A percentile compares a stretch with the other conserved stretches of the same genome.
Conservation (phyloP, 768 basidiomycete species). For the Tephrocybe rancida region DNA sequence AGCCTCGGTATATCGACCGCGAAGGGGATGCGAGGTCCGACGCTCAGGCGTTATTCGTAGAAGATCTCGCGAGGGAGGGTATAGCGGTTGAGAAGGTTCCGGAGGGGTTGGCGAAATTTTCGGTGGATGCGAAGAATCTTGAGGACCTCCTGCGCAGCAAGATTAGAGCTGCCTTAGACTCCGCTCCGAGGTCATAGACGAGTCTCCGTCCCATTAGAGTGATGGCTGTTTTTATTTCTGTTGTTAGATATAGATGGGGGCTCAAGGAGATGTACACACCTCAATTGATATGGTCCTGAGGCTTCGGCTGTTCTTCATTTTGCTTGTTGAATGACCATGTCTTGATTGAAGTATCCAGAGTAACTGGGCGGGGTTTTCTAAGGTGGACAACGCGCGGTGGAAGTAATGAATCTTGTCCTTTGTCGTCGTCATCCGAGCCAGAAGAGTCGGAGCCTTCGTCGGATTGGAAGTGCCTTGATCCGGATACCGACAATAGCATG, state of each 20-base stretch:
- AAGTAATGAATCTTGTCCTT: not conserved
- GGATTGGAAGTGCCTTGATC: conserved; percentile 70
- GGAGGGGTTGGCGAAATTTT: conserved; percentile 36
- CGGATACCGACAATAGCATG: conserved; percentile 65
- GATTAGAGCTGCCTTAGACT: conserved; percentile 4
- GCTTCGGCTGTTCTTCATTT: not conserved
- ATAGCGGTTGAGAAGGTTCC: conserved; percentile 36
- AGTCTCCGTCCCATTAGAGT: not conserved
- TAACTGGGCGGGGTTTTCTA: conserved; percentile 24
- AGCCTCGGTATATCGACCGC: conserved; percentile 13
- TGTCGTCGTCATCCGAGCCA: conserved; percentile 24
- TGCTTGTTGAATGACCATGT: conserved; percentile 28
- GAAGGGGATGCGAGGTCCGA: conserved; percentile 9
- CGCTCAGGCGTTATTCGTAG: conserved; percentile 21
- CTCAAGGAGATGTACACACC: too few species aligned
- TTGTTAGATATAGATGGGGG: too few species aligned
- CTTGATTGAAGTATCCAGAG: conserved; percentile 35
- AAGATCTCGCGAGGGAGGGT: conserved; percentile 25
- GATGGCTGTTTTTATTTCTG: too few species aligned
- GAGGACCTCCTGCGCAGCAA: conserved; percentile 23
- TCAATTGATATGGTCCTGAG: not conserved
- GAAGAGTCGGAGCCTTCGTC: conserved; percentile 22
- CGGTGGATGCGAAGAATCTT: conserved; percentile 31
- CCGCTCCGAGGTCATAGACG: not conserved
- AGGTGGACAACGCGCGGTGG: conserved; percentile 5